phyloP scores from a whole-genome alignment of 306 rosid genomes.

The Parietaria judaica region DNA sequence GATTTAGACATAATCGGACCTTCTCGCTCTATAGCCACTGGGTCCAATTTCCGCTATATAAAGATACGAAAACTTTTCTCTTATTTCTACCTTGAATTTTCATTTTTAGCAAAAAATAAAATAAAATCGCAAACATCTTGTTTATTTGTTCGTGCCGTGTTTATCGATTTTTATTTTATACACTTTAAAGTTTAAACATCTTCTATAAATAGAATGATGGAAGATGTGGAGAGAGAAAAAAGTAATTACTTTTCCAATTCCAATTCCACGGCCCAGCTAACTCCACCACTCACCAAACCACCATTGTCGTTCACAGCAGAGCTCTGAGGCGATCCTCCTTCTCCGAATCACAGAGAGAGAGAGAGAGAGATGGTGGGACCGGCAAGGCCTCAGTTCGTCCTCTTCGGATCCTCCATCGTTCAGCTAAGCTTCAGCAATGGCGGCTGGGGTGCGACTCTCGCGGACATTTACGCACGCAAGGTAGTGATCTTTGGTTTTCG shows the following conservation, averaged over 20 bases:
- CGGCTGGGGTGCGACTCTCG: slow-evolving; percentile 85
- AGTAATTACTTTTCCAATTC: background rate
- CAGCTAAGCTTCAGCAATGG: slow-evolving; percentile 70
- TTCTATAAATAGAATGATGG: background rate
- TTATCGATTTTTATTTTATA: background rate
- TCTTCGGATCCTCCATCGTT: slow-evolving; percentile 90
- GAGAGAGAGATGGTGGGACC: slow-evolving; percentile 60
- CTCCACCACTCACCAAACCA: background rate
- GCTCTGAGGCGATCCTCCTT: background rate
- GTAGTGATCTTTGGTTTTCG: slow-evolving; percentile 21
- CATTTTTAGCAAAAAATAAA: background rate
- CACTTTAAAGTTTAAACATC: background rate
- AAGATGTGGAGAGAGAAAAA: background rate
- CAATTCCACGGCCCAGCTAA: background rate
- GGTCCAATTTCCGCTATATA: too few relatives aligned
- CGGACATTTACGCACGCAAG: slow-evolving; percentile 81
- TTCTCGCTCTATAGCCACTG: too few relatives aligned
- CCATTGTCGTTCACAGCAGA: background rate
- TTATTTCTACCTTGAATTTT: background rate
- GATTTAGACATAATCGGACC: too few relatives aligned
- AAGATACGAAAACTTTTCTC: too few relatives aligned
- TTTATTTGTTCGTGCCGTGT: too few relatives aligned
- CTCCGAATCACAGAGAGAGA: slow-evolving; percentile 1
- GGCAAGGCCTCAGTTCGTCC: slow-evolving; percentile 68
- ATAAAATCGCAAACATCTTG: too few relatives aligned